Evolutionary conservation across 2,329 filamentous ascomycete species (phyloP).

Genomic region (Aspergillus aculeatus): DNA sequence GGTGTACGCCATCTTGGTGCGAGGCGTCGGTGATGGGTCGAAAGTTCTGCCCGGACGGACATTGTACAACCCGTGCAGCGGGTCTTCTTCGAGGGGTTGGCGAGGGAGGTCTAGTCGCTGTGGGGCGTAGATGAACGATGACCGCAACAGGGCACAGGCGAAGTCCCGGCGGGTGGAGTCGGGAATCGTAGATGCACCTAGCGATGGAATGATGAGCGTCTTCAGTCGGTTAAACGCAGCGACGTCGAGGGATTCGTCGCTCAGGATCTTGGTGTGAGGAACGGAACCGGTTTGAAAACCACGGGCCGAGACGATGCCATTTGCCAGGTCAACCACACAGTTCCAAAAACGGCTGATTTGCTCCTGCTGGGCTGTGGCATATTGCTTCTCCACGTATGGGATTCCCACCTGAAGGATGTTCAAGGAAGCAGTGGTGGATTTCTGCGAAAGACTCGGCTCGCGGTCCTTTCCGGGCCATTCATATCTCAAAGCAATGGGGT

Average conservation of each 20-base stretch:
- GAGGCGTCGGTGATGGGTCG: slow-evolving; percentile 61
- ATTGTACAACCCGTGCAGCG: slow-evolving; percentile 62
- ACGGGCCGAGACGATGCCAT: slow-evolving; percentile 68
- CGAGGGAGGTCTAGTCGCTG: slow-evolving; percentile 61
- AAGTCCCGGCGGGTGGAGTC: slow-evolving; percentile 69
- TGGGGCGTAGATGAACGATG: slow-evolving; percentile 74
- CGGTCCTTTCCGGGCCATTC: slow-evolving; percentile 70
- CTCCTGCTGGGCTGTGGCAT: slow-evolving; percentile 26
- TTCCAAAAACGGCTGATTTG: slow-evolving; percentile 66
- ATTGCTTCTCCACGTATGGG: slow-evolving; percentile 54
- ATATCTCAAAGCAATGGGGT: slow-evolving; percentile 77
- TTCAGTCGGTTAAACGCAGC: slow-evolving; percentile 66
- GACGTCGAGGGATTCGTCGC: slow-evolving; percentile 82
- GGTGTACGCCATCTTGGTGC: slow-evolving; percentile 73
- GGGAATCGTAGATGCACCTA: slow-evolving; percentile 66
- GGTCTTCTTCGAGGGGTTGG: slow-evolving; percentile 45
- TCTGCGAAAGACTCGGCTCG: slow-evolving; percentile 71
- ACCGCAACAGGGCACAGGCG: slow-evolving; percentile 72
- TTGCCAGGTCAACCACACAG: slow-evolving; percentile 62
- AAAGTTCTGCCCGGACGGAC: slow-evolving; percentile 71
- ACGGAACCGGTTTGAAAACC: slow-evolving; percentile 48
- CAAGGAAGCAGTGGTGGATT: slow-evolving; percentile 70
- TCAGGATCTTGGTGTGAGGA: slow-evolving; percentile 49
- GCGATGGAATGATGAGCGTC: slow-evolving; percentile 66
- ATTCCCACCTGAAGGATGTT: slow-evolving; percentile 67